Conservation (phyloP, 768 basidiomycete species). For the Hericium alpestre region DNA sequence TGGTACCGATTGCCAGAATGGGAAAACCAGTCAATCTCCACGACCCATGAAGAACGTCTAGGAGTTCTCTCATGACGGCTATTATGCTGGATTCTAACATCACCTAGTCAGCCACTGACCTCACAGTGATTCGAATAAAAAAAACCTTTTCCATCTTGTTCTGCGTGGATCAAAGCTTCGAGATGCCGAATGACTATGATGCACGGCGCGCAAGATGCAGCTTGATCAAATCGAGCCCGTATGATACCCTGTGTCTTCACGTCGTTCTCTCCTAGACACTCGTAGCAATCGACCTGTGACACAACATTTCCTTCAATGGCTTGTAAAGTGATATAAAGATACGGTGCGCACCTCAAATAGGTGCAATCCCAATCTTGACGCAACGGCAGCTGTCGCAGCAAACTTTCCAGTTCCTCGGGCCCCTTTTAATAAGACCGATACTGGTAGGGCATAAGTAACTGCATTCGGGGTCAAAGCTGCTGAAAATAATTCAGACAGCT, state of each 20-base stretch:
- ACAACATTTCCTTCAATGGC: background rate
- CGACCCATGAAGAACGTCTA: conserved; percentile 41
- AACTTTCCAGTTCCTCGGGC: conserved; percentile 76
- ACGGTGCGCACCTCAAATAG: conserved; percentile 51
- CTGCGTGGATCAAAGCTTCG: conserved; percentile 64
- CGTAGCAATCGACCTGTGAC: conserved; percentile 74
- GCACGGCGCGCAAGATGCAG: conserved; percentile 71
- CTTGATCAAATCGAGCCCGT: conserved; percentile 65
- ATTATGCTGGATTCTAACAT: conserved; percentile 47
- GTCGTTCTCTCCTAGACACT: conserved; percentile 69
- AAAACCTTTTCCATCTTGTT: no score
- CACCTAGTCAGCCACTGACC: background rate
- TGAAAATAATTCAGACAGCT: conserved; percentile 45
- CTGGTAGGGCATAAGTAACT: conserved; percentile 47
- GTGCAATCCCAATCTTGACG: conserved; percentile 62
- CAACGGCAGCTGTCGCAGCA: conserved; percentile 44
- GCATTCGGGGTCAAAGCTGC: conserved; percentile 50
- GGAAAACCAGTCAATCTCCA: conserved; percentile 61
- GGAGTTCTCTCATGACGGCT: conserved; percentile 50
- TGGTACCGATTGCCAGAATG: conserved; percentile 66
- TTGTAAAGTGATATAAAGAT: background rate
- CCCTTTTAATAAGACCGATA: conserved; percentile 73
- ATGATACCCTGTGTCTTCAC: conserved; percentile 66
- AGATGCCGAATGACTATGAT: conserved; percentile 70
- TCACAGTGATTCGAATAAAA: no score